These are phyloP conservation scores for Zygosaccharomyces pseudorouxii DNA, from an alignment of 805 yeast genomes.

Conservation along the genomic window DNA sequence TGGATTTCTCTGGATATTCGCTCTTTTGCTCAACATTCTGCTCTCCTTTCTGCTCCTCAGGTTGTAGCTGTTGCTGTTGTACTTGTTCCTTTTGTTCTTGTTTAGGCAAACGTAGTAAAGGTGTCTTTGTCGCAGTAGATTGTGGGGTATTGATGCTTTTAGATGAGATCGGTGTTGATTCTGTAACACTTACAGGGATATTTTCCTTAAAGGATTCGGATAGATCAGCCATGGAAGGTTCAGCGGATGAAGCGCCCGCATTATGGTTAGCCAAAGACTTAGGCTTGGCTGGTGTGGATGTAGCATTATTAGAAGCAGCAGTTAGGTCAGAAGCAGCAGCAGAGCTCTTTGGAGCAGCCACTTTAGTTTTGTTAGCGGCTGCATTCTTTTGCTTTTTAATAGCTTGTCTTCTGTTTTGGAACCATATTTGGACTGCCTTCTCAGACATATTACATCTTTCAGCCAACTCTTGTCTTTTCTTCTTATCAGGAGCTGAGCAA, in stretches of 20 bases:
- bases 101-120: neutral
- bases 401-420: conserved; percentile 90
- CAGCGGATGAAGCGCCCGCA: neutral
- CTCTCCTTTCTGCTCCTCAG: neutral
- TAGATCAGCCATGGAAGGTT: conserved; percentile 1
- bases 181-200: conserved; percentile 1
- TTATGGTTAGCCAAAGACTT: neutral
- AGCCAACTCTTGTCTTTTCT: conserved; percentile 74
- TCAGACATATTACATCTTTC: conserved; percentile 85
- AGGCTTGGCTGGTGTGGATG: conserved; percentile 1
- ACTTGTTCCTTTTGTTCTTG: neutral
- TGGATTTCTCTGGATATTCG: neutral
- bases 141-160: conserved; percentile 4
- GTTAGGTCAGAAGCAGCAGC: neutral
- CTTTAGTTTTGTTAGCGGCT: conserved; percentile 9
- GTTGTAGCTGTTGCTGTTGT: neutral
- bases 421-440: conserved; percentile 97
- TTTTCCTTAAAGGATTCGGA: neutral
- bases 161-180: conserved; percentile 9
- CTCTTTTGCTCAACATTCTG: neutral
- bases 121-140: conserved; percentile 1
- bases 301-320: conserved; percentile 7
- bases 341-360: neutral
- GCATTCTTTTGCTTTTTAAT: conserved; percentile 48
- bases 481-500: conserved; percentile 78